Percentiles rank a stretch among this genome's conserved stretches.
Evolutionary conservation across 1,284 basidiomycete genomes (phyloP).

Genomic region (Filobasidium uniguttulatum): DNA sequence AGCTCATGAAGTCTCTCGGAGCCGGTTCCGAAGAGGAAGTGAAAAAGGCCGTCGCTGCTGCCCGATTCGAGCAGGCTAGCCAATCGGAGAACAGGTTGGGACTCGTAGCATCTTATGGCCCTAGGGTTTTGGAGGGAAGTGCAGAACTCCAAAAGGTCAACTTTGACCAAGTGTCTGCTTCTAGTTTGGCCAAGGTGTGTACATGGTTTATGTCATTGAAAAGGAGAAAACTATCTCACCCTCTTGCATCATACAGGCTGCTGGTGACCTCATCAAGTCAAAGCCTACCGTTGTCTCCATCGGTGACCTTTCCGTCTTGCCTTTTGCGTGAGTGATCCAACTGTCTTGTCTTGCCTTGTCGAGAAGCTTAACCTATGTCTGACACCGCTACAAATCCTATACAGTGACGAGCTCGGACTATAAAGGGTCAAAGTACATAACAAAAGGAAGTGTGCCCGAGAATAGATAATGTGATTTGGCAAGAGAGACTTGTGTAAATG

Average conservation of each 20-base stretch:
- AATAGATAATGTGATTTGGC: no score
- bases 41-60: constrained; percentile 67
- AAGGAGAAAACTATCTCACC: constrained; percentile 13
- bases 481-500: no score
- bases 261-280: constrained; percentile 35
- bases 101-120: constrained; percentile 48
- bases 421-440: no score
- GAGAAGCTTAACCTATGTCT: no score
- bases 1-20: constrained; percentile 51
- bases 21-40: constrained; percentile 55
- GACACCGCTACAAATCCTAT: no score
- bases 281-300: constrained; percentile 78
- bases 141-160: constrained; percentile 8
- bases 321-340: constrained; percentile 43
- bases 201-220: constrained; percentile 18
- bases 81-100: constrained; percentile 57
- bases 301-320: constrained; percentile 60
- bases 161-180: constrained; percentile 34
- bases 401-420: constrained; percentile 65
- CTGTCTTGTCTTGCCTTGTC: not conserved
- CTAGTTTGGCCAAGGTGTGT: constrained; percentile 51
- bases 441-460: no score
- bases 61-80: constrained; percentile 65
- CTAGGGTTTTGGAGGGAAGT: constrained; percentile 42
- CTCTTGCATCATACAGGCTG: constrained; percentile 26